These are phyloP conservation scores for Penicillium aurantiogriseum DNA, from an alignment of 2,329 filamentous ascomycete species.

Conservation along the genomic window DNA sequence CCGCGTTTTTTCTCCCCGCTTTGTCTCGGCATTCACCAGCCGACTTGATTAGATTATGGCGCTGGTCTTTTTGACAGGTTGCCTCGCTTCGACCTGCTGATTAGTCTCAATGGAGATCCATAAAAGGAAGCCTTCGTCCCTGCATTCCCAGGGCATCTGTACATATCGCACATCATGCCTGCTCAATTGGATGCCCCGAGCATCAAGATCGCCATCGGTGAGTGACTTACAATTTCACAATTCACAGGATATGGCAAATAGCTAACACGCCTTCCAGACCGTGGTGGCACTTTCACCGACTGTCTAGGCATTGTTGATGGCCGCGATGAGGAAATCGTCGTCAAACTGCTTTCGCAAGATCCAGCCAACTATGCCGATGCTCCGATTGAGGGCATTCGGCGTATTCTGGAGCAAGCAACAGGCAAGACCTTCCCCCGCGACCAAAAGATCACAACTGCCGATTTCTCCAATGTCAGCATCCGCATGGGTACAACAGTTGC, in stretches of 20 bases:
- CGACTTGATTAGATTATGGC: not conserved
- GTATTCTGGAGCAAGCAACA: constrained; percentile 76
- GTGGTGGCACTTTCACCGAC: constrained; percentile 89
- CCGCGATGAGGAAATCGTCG: constrained; percentile 70
- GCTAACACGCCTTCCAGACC: constrained; percentile 40
- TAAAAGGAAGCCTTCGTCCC: constrained; percentile 7
- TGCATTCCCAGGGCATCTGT: not conserved
- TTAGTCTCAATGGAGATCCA: not conserved
- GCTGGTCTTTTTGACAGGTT: no score
- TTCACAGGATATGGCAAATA: not conserved
- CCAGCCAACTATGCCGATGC: constrained; percentile 88
- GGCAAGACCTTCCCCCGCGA: constrained; percentile 54
- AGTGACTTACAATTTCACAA: not conserved
- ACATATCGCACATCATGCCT: constrained; percentile 10
- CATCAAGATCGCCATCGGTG: constrained; percentile 23
- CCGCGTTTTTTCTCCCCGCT: constrained; percentile 2
- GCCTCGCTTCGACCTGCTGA: constrained; percentile 7
- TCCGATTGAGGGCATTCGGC: constrained; percentile 83
- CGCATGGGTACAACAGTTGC: constrained; percentile 91
- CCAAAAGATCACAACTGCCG: constrained; percentile 40
- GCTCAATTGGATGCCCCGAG: constrained; percentile 14
- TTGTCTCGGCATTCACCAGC: not conserved
- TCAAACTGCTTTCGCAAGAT: constrained; percentile 86
- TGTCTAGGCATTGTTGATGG: constrained; percentile 78
- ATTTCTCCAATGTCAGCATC: constrained; percentile 55